Percentiles rank a stretch among this genome's conserved stretches.
phyloP scores from a whole-genome alignment of 1,284 basidiomycete species.

The Apiotrichum gamsii region DNA sequence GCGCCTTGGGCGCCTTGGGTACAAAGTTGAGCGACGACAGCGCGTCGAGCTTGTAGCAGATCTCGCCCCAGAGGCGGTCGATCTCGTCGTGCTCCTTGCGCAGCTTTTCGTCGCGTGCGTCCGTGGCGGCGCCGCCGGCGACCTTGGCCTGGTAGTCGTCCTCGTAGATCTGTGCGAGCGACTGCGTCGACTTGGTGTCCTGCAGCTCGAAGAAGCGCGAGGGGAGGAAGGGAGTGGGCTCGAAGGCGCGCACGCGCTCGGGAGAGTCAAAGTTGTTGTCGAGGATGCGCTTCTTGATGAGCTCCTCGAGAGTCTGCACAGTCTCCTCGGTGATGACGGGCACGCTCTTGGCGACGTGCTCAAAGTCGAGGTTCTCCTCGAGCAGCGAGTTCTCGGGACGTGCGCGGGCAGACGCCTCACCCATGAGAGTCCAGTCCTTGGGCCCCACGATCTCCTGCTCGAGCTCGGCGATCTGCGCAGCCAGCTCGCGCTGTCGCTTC shows the following conservation, averaged over 20 bases:
- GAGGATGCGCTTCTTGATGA: constrained; percentile 84
- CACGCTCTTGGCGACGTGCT: constrained; percentile 74
- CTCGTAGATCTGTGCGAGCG: constrained; percentile 93
- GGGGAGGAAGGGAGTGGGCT: constrained; percentile 83
- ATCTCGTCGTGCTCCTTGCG: constrained; percentile 84
- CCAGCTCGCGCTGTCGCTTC: constrained; percentile 50
- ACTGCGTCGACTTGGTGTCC: constrained; percentile 79
- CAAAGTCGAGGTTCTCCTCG: constrained; percentile 93
- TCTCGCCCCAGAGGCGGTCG: constrained; percentile 71
- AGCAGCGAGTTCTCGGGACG: constrained; percentile 88
- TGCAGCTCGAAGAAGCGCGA: constrained; percentile 83
- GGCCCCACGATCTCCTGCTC: constrained; percentile 54
- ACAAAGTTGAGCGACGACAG: constrained; percentile 92
- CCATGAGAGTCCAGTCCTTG: constrained; percentile 86
- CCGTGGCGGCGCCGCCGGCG: constrained; percentile 49
- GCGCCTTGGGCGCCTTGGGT: constrained; percentile 91
- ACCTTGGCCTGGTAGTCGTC: constrained; percentile 73
- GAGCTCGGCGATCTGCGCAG: constrained; percentile 52
- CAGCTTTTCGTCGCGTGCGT: constrained; percentile 83
- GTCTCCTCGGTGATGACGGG: constrained; percentile 87
- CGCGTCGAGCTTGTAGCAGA: constrained; percentile 86
- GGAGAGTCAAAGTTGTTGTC: constrained; percentile 87
- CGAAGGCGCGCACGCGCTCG: constrained; percentile 66
- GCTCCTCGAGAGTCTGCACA: constrained; percentile 76
- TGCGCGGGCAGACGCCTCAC: constrained; percentile 74